A percentile compares a stretch with the other conserved stretches of the same genome.
Conservation (phyloP, 176 grass and related monocot genomes). For the sorghum (Sorghum bicolor) region Sorghum_bicolor_NCBIv3 NC_012872.2:63774501-63775000, state of each 20-base stretch:
- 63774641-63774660: not conserved
- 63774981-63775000: not conserved
- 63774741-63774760: slow-evolving; percentile 81
- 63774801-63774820: slow-evolving; percentile 69
- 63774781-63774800: slow-evolving; percentile 65
- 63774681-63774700: slow-evolving; percentile 69
- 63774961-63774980: not conserved
- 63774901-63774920: not conserved
- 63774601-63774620: not conserved
- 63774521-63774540: slow-evolving; percentile 92
- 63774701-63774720: slow-evolving; percentile 77
- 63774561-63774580: slow-evolving; percentile 73
- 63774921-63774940: not conserved
- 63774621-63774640: not conserved
- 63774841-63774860: slow-evolving; percentile 59
- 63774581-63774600: not conserved
- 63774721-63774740: slow-evolving; percentile 95
- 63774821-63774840: slow-evolving; percentile 65
- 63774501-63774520: slow-evolving; percentile 59
- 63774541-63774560: slow-evolving; percentile 94
- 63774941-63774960: not conserved
- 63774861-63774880: not conserved
- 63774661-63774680: slow-evolving; percentile 96
- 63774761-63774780: slow-evolving; percentile 91
- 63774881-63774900: not conserved